Percentiles rank a stretch among this genome's conserved stretches.
These are phyloP conservation scores for Pythium plurisporium DNA, from an alignment of 352 stramenopile genomes.

Conservation along the genomic window DNA sequence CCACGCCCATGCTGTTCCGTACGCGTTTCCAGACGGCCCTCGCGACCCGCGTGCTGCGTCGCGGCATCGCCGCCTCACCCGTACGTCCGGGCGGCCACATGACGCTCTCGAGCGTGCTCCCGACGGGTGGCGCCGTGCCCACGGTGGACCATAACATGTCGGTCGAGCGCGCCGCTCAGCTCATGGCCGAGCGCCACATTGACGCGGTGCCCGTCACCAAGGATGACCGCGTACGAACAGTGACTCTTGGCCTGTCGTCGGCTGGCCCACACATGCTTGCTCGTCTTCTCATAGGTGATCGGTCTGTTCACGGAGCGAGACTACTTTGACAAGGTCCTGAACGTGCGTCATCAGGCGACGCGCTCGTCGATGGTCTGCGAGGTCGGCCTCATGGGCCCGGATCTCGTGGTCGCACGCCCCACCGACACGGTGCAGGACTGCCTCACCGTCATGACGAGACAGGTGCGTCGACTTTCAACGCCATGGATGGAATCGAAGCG, in stretches of 20 bases:
- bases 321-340: constrained; percentile 46
- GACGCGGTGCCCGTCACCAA: constrained; percentile 33
- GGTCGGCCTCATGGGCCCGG: constrained; percentile 31
- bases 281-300: constrained; percentile 25
- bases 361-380: constrained; percentile 29
- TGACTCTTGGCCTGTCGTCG: not conserved
- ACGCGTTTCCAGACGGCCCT: not conserved
- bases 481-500: no score
- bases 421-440: constrained; percentile 38
- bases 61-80: constrained; percentile 2
- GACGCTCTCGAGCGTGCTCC: constrained; percentile 13
- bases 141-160: constrained; percentile 35
- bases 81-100: constrained; percentile 1
- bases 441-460: constrained; percentile 34
- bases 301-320: constrained; percentile 41
- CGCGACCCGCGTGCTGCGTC: not conserved
- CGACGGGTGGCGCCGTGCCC: not conserved
- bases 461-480: no score
- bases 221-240: constrained; percentile 23
- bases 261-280: not conserved
- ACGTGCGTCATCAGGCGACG: constrained; percentile 23
- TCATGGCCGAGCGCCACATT: constrained; percentile 36
- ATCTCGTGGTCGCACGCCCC: constrained; percentile 34
- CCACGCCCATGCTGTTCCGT: not conserved
- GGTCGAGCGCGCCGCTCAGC: constrained; percentile 26